These are phyloP conservation scores for Chrysoporthe puriensis DNA, from an alignment of 2,329 filamentous ascomycete species.

Conservation along the genomic window DNA sequence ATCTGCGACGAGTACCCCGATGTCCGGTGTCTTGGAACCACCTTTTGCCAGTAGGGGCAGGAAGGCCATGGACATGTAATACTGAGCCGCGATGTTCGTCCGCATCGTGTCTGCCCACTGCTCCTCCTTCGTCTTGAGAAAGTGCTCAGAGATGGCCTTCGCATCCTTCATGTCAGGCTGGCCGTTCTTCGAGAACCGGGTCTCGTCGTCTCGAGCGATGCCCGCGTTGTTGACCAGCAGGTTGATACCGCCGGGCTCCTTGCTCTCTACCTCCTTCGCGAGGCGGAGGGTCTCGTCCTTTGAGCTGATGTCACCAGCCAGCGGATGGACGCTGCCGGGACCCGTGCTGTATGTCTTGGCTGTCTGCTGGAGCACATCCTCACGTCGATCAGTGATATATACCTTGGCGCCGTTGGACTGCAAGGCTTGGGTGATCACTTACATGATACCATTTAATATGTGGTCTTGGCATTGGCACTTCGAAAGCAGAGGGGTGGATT, in stretches of 20 bases:
- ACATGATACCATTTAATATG: neutral
- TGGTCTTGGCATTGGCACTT: neutral
- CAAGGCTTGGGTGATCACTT: conserved; percentile 25
- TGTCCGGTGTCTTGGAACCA: conserved; percentile 44
- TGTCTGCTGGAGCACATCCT: conserved; percentile 17
- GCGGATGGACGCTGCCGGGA: neutral
- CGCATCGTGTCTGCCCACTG: conserved; percentile 54
- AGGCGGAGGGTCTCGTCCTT: conserved; percentile 52
- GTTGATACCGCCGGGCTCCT: conserved; percentile 56
- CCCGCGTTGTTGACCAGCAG: conserved; percentile 57
- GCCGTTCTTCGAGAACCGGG: conserved; percentile 48
- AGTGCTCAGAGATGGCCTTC: conserved; percentile 53
- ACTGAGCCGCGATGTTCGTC: conserved; percentile 53
- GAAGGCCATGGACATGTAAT: conserved; percentile 56
- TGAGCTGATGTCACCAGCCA: conserved; percentile 33
- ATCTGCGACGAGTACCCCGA: conserved; percentile 53
- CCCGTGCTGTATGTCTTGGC: conserved; percentile 21
- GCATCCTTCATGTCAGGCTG: conserved; percentile 51
- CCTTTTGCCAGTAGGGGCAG: conserved; percentile 55
- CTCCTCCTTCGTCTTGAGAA: conserved; percentile 50
- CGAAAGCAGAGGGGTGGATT: neutral
- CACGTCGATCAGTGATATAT: conserved; percentile 20
- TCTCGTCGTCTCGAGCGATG: conserved; percentile 55
- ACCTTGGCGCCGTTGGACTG: conserved; percentile 25
- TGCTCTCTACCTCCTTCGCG: conserved; percentile 54